Evolutionary conservation across 306 rosid genomes (phyloP).

Genomic region (Trichosanthes truncata): DNA sequence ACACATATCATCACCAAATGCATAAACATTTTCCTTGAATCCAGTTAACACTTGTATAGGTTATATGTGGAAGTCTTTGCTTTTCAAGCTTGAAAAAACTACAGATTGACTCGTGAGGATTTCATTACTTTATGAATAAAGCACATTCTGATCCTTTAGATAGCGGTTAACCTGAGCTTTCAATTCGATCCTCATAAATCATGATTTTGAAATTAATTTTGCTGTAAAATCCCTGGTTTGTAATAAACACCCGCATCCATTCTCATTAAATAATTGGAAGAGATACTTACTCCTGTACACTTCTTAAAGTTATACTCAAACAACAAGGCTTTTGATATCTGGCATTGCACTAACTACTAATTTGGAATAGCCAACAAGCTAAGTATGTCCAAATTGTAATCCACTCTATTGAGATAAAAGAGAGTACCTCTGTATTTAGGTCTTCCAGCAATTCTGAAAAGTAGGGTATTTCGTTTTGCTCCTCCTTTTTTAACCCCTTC

Average conservation of each 20-base stretch:
- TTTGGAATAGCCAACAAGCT: neutral
- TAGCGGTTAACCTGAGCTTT: neutral
- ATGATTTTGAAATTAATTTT: neutral
- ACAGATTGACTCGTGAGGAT: neutral
- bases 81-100: neutral
- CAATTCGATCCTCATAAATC: neutral
- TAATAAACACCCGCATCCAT: neutral
- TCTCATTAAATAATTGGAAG: neutral
- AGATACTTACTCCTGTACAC: neutral
- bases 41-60: neutral
- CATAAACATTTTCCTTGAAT: neutral
- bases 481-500: slow-evolving; percentile 36
- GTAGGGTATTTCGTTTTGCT: slow-evolving; percentile 49
- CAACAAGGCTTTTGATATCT: neutral
- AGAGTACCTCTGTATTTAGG: slow-evolving; percentile 41
- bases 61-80: neutral
- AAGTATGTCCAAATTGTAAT: neutral
- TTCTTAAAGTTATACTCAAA: neutral
- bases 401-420: slow-evolving; percentile 2
- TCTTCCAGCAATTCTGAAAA: slow-evolving; percentile 45
- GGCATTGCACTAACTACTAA: neutral
- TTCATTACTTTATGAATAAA: neutral
- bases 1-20: neutral
- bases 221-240: neutral
- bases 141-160: neutral